Conservation (phyloP, 202 grass and related monocot genomes). For the Zoysia matrella region DNA sequence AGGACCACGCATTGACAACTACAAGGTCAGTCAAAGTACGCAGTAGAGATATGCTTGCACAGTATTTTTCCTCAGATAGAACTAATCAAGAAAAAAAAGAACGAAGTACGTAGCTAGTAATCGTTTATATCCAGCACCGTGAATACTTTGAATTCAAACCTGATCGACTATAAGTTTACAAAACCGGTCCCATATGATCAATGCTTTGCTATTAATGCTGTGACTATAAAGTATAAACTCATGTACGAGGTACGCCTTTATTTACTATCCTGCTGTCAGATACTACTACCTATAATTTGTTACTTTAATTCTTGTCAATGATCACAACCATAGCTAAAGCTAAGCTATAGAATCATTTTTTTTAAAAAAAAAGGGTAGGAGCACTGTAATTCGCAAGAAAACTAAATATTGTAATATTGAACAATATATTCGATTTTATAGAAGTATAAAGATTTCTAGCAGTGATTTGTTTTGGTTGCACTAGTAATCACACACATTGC, state of each 20-base stretch:
- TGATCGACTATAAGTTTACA: neutral
- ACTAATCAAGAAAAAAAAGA: constrained; percentile 15
- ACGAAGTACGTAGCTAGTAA: neutral
- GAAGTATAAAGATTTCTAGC: neutral
- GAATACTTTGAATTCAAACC: neutral
- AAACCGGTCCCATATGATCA: neutral
- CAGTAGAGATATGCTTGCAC: constrained; percentile 21
- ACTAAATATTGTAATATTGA: neutral
- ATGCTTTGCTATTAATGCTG: neutral
- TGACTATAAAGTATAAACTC: neutral
- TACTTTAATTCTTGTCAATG: neutral
- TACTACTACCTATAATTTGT: neutral
- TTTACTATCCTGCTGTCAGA: neutral
- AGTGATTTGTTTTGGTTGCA: neutral
- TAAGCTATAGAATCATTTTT: neutral
- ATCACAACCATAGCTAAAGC: neutral
- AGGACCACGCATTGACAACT: constrained; percentile 54
- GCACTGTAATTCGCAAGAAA: too few species aligned
- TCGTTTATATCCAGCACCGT: neutral
- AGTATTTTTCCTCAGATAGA: constrained; percentile 21
- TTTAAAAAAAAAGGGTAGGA: too few species aligned
- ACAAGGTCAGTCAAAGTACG: constrained; percentile 69
- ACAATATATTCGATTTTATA: neutral
- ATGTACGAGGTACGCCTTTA: neutral
- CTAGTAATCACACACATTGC: neutral